A percentile compares a stretch with the other conserved stretches of the same genome.
phyloP scores from a whole-genome alignment of 495 filamentous ascomycete genomes.

The Podospora comata region DNA sequence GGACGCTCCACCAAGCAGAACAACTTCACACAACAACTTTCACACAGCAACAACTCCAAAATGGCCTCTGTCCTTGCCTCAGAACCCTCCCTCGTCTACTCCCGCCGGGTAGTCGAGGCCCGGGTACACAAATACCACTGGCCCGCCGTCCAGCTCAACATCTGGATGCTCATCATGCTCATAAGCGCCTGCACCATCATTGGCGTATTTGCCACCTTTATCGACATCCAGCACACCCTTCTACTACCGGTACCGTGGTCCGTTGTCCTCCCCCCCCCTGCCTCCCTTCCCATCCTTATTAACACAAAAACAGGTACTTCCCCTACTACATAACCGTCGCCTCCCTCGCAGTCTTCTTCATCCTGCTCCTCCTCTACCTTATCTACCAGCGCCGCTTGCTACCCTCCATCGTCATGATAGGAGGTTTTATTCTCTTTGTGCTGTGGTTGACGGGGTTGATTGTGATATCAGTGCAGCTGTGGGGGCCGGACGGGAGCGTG shows the following conservation, averaged over 20 bases:
- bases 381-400: constrained; percentile 76
- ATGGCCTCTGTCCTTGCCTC: constrained; percentile 43
- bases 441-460: constrained; percentile 91
- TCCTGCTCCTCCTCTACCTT: constrained; percentile 66
- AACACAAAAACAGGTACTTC: constrained; percentile 66
- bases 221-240: constrained; percentile 71
- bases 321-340: constrained; percentile 80
- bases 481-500: constrained; percentile 71
- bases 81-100: constrained; percentile 39
- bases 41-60: constrained; percentile 17
- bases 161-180: constrained; percentile 89
- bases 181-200: constrained; percentile 73
- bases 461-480: constrained; percentile 85
- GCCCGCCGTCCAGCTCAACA: constrained; percentile 87
- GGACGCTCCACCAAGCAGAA: neutral
- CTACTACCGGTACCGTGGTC: constrained; percentile 78
- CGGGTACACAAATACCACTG: constrained; percentile 77
- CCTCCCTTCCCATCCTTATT: neutral
- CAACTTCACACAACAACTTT: neutral
- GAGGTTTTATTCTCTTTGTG: constrained; percentile 89
- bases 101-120: constrained; percentile 37
- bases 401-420: constrained; percentile 83
- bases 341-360: constrained; percentile 68
- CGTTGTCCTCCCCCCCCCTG: constrained; percentile 27
- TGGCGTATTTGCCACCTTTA: constrained; percentile 83